These are phyloP conservation scores for Sanguinoderma infundibulare DNA, from an alignment of 1,284 basidiomycete species.

Conservation along the genomic window DNA sequence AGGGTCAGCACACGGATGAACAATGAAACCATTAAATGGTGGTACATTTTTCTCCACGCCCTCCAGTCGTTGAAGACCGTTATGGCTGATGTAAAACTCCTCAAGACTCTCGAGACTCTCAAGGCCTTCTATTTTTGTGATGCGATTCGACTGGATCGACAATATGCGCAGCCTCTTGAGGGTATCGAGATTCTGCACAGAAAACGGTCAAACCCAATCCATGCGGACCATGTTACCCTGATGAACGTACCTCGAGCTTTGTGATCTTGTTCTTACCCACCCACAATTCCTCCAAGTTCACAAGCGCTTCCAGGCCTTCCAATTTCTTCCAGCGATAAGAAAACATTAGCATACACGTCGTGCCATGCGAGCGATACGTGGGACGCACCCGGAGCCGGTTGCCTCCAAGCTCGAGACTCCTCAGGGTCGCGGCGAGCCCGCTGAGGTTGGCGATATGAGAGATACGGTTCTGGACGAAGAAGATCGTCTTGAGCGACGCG, in stretches of 20 bases:
- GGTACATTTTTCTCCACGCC: slow-evolving; percentile 83
- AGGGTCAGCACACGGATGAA: background rate
- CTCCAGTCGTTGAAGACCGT: slow-evolving; percentile 86
- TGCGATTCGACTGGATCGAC: slow-evolving; percentile 92
- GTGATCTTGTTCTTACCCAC: slow-evolving; percentile 97
- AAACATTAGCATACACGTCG: background rate
- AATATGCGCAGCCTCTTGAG: slow-evolving; percentile 81
- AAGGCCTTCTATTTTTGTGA: slow-evolving; percentile 86
- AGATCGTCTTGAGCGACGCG: slow-evolving; percentile 75
- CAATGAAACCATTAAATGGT: background rate
- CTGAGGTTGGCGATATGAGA: slow-evolving; percentile 73
- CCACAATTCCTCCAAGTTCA: slow-evolving; percentile 92
- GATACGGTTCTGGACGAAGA: slow-evolving; percentile 98
- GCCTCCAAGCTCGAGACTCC: slow-evolving; percentile 91
- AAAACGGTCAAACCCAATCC: slow-evolving; percentile 11
- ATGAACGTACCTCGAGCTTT: slow-evolving; percentile 69
- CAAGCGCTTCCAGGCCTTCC: slow-evolving; percentile 84
- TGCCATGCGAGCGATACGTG: background rate
- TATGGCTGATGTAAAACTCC: slow-evolving; percentile 95
- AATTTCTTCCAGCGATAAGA: slow-evolving; percentile 64
- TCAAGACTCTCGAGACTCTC: slow-evolving; percentile 77
- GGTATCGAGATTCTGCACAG: slow-evolving; percentile 57
- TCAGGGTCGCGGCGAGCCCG: slow-evolving; percentile 64
- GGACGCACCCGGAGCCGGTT: slow-evolving; percentile 82
- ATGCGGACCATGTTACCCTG: background rate